Conservation (phyloP, 1,139 yeast species). For the Blastobotrys aristatus region DNA sequence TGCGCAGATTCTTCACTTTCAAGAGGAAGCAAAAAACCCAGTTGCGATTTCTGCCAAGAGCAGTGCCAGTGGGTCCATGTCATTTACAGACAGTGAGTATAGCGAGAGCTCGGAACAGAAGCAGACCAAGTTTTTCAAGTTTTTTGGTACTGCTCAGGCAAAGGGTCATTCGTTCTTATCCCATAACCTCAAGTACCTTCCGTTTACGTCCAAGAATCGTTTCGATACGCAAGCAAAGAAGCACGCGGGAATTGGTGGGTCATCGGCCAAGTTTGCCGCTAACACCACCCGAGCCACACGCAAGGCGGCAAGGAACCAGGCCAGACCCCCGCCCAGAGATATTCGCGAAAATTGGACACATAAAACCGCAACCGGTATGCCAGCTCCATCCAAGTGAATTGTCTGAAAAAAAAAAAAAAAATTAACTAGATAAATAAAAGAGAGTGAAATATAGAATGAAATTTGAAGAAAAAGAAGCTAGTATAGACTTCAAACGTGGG, state of each 20-base stretch:
- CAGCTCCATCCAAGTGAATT: too few relatives aligned
- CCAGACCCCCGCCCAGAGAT: slow-evolving; percentile 14
- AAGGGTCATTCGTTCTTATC: slow-evolving; percentile 13
- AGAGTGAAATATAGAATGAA: too few relatives aligned
- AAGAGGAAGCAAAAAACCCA: neutral
- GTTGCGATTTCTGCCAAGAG: neutral
- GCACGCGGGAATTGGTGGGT: neutral
- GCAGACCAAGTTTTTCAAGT: slow-evolving; percentile 10
- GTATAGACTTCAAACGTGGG: too few relatives aligned
- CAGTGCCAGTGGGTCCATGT: neutral
- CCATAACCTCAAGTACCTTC: slow-evolving; percentile 13
- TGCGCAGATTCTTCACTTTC: slow-evolving; percentile 6
- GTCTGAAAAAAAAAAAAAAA: too few relatives aligned
- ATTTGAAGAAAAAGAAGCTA: neutral
- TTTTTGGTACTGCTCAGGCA: slow-evolving; percentile 12
- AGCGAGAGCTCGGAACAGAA: neutral
- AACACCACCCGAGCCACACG: neutral
- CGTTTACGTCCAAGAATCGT: slow-evolving; percentile 4
- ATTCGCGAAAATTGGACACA: slow-evolving; percentile 14
- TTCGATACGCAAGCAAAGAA: neutral
- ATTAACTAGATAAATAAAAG: too few relatives aligned
- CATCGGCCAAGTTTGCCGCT: neutral
- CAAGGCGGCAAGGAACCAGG: neutral
- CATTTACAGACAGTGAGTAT: neutral
- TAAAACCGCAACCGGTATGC: slow-evolving; percentile 10